Evolutionary conservation across 345 rosid genomes (phyloP).

Genomic region (Citrus sinensis): DNA sequence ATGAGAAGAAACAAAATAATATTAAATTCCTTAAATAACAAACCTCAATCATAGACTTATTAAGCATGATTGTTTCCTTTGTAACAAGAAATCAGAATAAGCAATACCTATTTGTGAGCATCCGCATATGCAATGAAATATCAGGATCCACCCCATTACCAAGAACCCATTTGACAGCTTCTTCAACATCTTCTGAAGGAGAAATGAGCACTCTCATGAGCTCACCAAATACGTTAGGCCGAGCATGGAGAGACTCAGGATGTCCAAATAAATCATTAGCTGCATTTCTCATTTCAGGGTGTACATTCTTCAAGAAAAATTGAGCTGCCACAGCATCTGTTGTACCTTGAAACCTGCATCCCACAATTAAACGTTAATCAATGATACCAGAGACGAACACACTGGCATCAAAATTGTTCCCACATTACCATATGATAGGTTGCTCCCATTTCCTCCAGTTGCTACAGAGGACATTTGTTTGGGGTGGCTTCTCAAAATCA

Average conservation of each 20-base stretch:
- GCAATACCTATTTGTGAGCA: conserved; percentile 79
- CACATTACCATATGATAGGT: conserved; percentile 80
- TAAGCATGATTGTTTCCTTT: neutral
- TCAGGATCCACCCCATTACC: conserved; percentile 65
- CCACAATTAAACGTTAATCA: conserved; percentile 7
- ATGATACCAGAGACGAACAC: neutral
- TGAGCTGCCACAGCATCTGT: conserved; percentile 96
- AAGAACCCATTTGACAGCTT: conserved; percentile 79
- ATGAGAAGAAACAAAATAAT: neutral
- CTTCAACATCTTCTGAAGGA: conserved; percentile 74
- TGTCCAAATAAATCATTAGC: conserved; percentile 72
- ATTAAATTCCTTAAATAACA: neutral
- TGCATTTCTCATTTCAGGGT: conserved; percentile 72
- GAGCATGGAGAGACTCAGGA: conserved; percentile 45
- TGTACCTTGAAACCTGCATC: conserved; percentile 85
- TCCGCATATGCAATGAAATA: conserved; percentile 84
- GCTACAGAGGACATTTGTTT: conserved; percentile 76
- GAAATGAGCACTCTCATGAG: conserved; percentile 77
- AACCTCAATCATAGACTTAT: neutral
- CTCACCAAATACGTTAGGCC: conserved; percentile 91
- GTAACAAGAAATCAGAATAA: too few species aligned
- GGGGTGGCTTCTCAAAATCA: conserved; percentile 86
- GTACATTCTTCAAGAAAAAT: conserved; percentile 85
- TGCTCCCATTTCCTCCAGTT: conserved; percentile 90
- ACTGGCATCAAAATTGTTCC: neutral